Base-by-base conservation (phyloP, 2,329 filamentous ascomycete genomes). In the Diplodia sapinea region DNA sequence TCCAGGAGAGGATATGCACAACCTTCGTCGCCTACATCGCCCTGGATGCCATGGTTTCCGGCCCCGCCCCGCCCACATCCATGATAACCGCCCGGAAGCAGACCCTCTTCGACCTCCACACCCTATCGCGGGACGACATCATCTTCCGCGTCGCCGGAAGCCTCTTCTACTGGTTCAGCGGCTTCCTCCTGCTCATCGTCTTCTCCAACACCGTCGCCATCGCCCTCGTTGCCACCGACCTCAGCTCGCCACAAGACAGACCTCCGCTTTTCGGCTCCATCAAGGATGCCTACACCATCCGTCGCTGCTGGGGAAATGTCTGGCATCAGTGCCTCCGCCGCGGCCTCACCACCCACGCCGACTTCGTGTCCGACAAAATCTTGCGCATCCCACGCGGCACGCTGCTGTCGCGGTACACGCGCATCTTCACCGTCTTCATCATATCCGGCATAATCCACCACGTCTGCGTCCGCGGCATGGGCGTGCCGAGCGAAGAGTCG, bases 391-490 rank as follows among this genome's bases (percentile, higher is more conserved):
- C n/a, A n/a, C 62, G 66, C 23, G 52, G 62, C 12, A 69, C 62
- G 8, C 63, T 54, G 17, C 50, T 65, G 23, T 62, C 67, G 2
- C 68, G 57, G 1, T 69, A 71, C 56, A 54, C 59, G 11, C 56
- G 69, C 26, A 62, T 71, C 23, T 69, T 49, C 40, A 5, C 52
- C 3, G 62, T 66, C 4, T 71, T 71, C 47, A 1, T 54, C 36
- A 68, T 71, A n/a, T 70, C 69, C 7, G 70, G 70, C 5, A 2
- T 65, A 17, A 38, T 70, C 9, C 70, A 71, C 38, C 65, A 29
- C 26, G 43, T 31, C 3, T 61, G 56, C 38, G 38, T 31, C 3
- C 56, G 20, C 3, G 56, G 6, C 11, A 61, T 61, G 56, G 56
- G 40, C n/a, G 38, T 61, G 15, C 43, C 56, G 38, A 5, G 12